These are phyloP conservation scores for Trifolium subterraneum DNA, from an alignment of 306 rosid genomes.

Conservation along the genomic window DNA sequence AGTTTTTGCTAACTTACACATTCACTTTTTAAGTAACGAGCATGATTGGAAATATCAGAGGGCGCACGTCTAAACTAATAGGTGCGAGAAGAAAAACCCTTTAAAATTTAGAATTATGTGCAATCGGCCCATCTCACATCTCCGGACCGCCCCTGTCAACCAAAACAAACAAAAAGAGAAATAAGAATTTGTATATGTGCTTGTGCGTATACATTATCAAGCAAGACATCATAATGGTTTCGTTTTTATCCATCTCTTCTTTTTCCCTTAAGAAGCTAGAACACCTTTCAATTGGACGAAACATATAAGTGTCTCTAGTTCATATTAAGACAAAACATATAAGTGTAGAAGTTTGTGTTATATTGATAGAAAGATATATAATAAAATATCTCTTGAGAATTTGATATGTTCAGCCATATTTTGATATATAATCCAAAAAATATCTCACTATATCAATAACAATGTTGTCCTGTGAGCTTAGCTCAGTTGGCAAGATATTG, in stretches of 20 bases:
- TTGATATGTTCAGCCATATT: not conserved
- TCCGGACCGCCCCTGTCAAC: no score
- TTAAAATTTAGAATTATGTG: no score
- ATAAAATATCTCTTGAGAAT: not conserved
- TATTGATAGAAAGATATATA: not conserved
- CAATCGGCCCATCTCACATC: no score
- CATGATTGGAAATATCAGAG: no score
- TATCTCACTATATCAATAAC: not conserved
- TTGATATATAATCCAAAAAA: not conserved
- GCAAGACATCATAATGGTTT: not conserved
- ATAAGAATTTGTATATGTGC: no score
- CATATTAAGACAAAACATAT: conserved; percentile 6
- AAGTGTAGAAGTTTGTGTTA: not conserved
- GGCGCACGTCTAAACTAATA: no score
- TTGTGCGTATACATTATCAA: not conserved
- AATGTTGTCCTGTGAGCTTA: no score
- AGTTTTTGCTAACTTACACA: no score
- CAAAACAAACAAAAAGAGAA: no score
- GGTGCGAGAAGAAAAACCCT: no score
- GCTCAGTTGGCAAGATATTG: no score
- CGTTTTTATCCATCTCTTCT: not conserved
- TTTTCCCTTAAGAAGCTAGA: not conserved
- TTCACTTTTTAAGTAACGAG: no score
- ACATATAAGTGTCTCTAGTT: not conserved
- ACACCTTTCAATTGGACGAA: not conserved